phyloP scores from a whole-genome alignment of 140 eudicot genomes.

The Eryngium alpinum region DNA sequence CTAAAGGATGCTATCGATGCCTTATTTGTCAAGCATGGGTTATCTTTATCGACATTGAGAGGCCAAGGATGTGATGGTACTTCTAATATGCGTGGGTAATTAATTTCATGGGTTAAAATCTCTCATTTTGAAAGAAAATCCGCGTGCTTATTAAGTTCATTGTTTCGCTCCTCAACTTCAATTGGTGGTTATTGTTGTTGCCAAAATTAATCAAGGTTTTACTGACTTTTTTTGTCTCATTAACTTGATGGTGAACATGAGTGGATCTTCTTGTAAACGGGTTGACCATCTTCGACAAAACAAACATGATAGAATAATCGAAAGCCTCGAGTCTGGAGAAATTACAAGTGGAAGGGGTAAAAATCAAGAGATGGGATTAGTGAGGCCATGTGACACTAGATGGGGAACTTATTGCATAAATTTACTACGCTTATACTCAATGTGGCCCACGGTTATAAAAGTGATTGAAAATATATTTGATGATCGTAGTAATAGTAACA shows the following conservation, averaged over 20 bases:
- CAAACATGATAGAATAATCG: not conserved
- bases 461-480: not conserved
- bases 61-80: no score
- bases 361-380: no score
- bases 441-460: not conserved
- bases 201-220: not conserved
- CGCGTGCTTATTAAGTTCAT: not conserved
- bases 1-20: no score
- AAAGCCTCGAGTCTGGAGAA: no score
- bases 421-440: not conserved
- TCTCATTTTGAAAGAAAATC: constrained; percentile 2
- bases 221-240: not conserved
- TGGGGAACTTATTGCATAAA: no score
- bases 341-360: not conserved
- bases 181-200: no score
- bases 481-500: not conserved
- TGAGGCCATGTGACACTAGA: no score
- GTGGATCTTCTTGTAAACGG: not conserved
- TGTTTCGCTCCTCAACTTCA: no score
- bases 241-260: constrained; percentile 1
- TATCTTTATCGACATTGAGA: no score
- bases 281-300: not conserved
- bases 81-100: not conserved
- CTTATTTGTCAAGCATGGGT: no score
- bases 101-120: not conserved